Base-by-base conservation (phyloP, 495 filamentous ascomycete species). In the Aspergillus kassunensis region DNA sequence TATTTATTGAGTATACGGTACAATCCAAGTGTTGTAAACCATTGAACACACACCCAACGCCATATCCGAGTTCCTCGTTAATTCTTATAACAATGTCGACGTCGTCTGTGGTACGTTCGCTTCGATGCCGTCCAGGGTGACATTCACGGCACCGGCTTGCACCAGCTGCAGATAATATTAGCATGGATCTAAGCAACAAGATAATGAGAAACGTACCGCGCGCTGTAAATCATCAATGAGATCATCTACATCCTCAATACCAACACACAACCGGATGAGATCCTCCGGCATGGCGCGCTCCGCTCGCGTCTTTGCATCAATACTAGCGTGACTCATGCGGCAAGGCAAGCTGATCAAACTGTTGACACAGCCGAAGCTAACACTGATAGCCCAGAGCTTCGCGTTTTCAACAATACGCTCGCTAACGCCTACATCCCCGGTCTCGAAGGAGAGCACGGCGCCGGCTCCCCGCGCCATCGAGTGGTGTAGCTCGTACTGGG, bases 301-400 rank as follows among this genome's bases (percentile, higher is more conserved):
- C 63, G 80, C 73, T 59, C 93, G 78, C 50, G 91, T 96, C 77
- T 93, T 92, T 53, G 87, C 88, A 67, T 97, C 95, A 66, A 98
- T 98, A 64, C 91, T 96, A 18, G 93, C 93, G 74, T 98, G 93
- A 69, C 95, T 97, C 93, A 98, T 98, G 53, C 88, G 89, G 62
- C 93, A 98, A 10, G 93, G 93, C 93, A 98, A 96, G 71, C 90
- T 96, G 69, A 98, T 98, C 69, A 98, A 68, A 71, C 88, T 93
- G 70, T 98, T 98, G 37, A 98, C 95, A 69, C 95, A 97, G 30
- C 93, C 93, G 65, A 98, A 98, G 58, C 88, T 93, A 46, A 98
- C 93, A 54, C 86, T 90, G 56, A 98, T 98, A 16, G 87, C 90
- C 86, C 91, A 98, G 21, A 98, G 72, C 56, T 88, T 80, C 4